Evolutionary conservation across 192 early-diverging fungal species (phyloP).

Genomic region (Gonapodya sp.): DNA sequence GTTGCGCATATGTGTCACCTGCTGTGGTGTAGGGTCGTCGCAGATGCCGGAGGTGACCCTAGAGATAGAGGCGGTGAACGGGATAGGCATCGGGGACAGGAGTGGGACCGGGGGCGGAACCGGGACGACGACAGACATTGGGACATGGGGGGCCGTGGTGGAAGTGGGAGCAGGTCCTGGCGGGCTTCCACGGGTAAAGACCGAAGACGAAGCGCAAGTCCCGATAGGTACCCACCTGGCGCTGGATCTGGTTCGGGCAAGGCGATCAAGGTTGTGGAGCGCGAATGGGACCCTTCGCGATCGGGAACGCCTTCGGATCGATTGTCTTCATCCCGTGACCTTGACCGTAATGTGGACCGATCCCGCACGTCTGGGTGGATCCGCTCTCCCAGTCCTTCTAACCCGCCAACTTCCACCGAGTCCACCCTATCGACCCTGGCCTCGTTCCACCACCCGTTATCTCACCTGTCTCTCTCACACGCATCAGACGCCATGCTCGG

Average conservation of each 20-base stretch:
- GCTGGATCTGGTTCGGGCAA: neutral
- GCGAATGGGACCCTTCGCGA: neutral
- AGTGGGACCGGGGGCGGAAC: neutral
- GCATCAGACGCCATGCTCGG: neutral
- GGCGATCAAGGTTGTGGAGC: neutral
- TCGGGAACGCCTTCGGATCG: neutral
- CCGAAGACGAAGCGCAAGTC: neutral
- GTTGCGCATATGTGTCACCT: neutral
- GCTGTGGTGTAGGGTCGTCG: neutral
- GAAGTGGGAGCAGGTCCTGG: too few species aligned
- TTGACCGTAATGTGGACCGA: neutral
- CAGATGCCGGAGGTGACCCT: neutral
- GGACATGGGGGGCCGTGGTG: neutral
- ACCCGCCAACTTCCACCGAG: neutral
- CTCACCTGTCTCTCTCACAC: neutral
- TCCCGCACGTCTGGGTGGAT: neutral
- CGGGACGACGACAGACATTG: neutral
- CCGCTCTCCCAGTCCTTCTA: neutral
- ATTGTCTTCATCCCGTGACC: neutral
- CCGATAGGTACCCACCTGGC: neutral
- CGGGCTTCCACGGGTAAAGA: too few species aligned
- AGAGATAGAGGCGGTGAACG: neutral
- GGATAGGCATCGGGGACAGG: neutral
- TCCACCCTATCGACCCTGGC: neutral
- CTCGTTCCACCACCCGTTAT: neutral